Conservation (phyloP, 2,329 filamentous ascomycete species). For the Cordyceps cicadae region DNA sequence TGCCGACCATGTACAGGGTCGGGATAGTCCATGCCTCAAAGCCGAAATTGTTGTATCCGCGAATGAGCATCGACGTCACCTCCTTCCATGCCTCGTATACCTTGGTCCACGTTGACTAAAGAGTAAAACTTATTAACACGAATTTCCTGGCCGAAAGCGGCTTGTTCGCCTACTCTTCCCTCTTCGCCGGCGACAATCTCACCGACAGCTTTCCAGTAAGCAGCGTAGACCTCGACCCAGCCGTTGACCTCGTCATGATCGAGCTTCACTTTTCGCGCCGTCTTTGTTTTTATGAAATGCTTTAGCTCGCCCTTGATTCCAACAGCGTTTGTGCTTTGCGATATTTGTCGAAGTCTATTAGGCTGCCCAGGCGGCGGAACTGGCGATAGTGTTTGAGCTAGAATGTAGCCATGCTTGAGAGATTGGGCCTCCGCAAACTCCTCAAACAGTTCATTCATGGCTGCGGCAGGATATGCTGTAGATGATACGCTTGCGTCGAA, state of each 20-base stretch:
- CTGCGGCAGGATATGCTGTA: conserved; percentile 11
- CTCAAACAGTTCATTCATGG: conserved; percentile 65
- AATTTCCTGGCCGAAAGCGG: background rate
- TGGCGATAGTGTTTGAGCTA: conserved; percentile 70
- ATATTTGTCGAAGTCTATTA: conserved; percentile 60
- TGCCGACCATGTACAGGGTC: conserved; percentile 78
- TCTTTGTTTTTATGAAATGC: conserved; percentile 59
- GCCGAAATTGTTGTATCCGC: conserved; percentile 67
- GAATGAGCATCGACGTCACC: conserved; percentile 64
- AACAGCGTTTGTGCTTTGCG: conserved; percentile 59
- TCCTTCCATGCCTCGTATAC: conserved; percentile 89
- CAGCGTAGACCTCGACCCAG: conserved; percentile 80
- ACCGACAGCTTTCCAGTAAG: conserved; percentile 76
- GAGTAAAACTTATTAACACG: conserved; percentile 5
- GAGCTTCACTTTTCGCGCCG: conserved; percentile 43
- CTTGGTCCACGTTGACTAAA: conserved; percentile 60
- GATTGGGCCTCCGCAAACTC: conserved; percentile 65
- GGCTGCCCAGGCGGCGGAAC: conserved; percentile 54
- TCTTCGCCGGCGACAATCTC: conserved; percentile 54
- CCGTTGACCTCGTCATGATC: conserved; percentile 61
- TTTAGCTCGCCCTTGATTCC: conserved; percentile 62
- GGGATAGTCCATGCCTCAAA: conserved; percentile 91
- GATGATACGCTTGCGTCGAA: background rate
- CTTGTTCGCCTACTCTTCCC: conserved; percentile 24
- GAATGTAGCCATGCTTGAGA: conserved; percentile 57